Conservation (phyloP, 306 rosid genomes). For the Dryas drummondii region DNA sequence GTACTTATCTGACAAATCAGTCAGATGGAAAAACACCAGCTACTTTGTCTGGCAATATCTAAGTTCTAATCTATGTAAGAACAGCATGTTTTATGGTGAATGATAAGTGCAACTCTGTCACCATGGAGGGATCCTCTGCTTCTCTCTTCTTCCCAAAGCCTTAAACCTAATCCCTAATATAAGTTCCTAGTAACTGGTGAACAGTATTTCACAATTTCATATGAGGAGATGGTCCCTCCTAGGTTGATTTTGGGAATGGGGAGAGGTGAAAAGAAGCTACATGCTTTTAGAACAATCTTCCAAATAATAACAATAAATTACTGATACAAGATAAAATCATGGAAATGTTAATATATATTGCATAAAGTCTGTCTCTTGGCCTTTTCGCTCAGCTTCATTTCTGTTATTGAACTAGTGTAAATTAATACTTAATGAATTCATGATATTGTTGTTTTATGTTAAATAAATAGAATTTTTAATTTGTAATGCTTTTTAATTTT, state of each 20-base stretch:
- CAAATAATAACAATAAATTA: not conserved
- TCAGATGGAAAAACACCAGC: not conserved
- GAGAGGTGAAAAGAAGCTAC: not conserved
- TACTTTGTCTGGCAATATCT: not conserved
- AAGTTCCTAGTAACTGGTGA: not conserved
- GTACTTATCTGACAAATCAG: not conserved
- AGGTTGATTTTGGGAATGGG: not conserved
- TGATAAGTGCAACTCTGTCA: not conserved
- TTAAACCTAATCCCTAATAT: not conserved
- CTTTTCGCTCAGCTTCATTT: not conserved
- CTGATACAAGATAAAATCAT: not conserved
- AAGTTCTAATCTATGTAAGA: not conserved
- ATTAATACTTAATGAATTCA: not conserved
- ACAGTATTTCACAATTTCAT: not conserved
- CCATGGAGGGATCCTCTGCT: not conserved
- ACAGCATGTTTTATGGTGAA: not conserved
- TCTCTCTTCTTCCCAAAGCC: not conserved
- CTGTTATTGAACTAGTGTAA: not conserved
- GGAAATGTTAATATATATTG: not conserved
- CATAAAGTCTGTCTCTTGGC: not conserved
- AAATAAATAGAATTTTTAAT: not conserved
- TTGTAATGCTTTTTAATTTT: constrained; percentile 29
- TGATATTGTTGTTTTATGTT: not conserved
- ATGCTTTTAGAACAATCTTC: not conserved
- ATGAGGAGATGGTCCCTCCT: not conserved